These are phyloP conservation scores for Carex scoparia DNA, from an alignment of 176 grass and related monocot species.

Conservation along the genomic window DNA sequence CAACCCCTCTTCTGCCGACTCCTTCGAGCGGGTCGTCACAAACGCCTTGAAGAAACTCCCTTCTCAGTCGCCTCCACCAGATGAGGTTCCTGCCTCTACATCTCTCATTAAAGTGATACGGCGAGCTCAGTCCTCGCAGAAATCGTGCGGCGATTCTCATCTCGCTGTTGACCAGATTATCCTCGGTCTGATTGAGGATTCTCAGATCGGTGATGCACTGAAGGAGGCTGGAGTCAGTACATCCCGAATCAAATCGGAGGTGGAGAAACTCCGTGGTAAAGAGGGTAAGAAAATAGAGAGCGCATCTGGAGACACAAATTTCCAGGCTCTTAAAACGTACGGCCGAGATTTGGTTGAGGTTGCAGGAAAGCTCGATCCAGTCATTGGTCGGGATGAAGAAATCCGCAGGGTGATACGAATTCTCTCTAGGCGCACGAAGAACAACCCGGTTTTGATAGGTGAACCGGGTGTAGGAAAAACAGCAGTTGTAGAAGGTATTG, in stretches of 20 bases:
- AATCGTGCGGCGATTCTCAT: constrained; percentile 60
- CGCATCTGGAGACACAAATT: constrained; percentile 54
- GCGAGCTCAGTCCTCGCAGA: constrained; percentile 61
- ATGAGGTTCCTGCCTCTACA: constrained; percentile 45
- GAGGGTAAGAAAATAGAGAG: constrained; percentile 49
- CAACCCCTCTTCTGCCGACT: constrained; percentile 30
- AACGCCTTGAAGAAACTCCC: constrained; percentile 54
- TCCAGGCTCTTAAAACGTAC: constrained; percentile 70
- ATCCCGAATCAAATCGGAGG: constrained; percentile 32
- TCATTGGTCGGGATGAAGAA: constrained; percentile 73
- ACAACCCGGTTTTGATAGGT: constrained; percentile 79
- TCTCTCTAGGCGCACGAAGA: constrained; percentile 68
- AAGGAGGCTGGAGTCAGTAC: constrained; percentile 58
- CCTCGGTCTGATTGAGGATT: constrained; percentile 57
- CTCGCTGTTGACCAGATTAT: constrained; percentile 72
- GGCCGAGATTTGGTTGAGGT: constrained; percentile 60
- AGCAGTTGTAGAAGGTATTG: constrained; percentile 68
- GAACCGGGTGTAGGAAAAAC: constrained; percentile 81
- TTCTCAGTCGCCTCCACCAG: constrained; percentile 52
- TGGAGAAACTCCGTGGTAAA: constrained; percentile 64
- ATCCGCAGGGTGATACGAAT: constrained; percentile 68
- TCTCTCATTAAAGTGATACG: constrained; percentile 57
- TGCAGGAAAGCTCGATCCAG: constrained; percentile 61
- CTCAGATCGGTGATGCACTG: constrained; percentile 53
- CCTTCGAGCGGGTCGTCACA: constrained; percentile 52